Evolutionary conservation across 2,329 filamentous ascomycete species (phyloP), one percentile per base, ranked within the genome.

Genomic region (Stemphylium lycopersici): DNA sequence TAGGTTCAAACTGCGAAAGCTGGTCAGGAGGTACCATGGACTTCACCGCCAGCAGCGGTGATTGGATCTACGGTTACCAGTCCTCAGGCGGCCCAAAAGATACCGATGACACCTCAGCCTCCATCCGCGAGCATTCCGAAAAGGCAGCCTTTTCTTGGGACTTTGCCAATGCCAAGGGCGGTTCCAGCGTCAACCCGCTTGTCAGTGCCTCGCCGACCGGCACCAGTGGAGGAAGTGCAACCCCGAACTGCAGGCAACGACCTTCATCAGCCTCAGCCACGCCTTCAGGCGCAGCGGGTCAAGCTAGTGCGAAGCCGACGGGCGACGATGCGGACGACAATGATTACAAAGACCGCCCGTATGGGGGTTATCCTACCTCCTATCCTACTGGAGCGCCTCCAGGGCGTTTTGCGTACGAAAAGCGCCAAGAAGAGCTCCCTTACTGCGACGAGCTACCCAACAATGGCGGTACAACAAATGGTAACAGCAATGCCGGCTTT

Each of bases 1-100:
- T 38, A 80, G 78, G 78, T 57, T 80, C 80, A 20, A 84, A 80
- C 55, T 86, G 83, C 63, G 67, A 79, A 32, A 77, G 69, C 50
- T 85, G 83, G 83, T 72, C 69, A 29, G 81, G 81, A 4, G 82
- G 83, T 3, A 74, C 68, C 24, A 82, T 83, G 77, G 77, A 80
- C 58, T 80, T 84, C 53, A 80, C 71, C 3, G 69, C 70, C 22
- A 50, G 66, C 2, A 72, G 65, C 1, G 80, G 78, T 13, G 70
- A 69, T 16, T 86, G 82, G 82, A 83, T 86, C 36, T 82, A 78
- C 65, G 82, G 79, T 10, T 73, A 74, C 45, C 75, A 74, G 16
- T 66, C 71, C 4, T 70, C 72, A 2, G 83, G 83, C 22, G 70
- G 72, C n/a, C 60, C 83, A 0, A 65, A 85, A 37, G 74, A 80